Base-by-base conservation (phyloP, 1,284 basidiomycete species). In the Tranzscheliella williamsii region DNA sequence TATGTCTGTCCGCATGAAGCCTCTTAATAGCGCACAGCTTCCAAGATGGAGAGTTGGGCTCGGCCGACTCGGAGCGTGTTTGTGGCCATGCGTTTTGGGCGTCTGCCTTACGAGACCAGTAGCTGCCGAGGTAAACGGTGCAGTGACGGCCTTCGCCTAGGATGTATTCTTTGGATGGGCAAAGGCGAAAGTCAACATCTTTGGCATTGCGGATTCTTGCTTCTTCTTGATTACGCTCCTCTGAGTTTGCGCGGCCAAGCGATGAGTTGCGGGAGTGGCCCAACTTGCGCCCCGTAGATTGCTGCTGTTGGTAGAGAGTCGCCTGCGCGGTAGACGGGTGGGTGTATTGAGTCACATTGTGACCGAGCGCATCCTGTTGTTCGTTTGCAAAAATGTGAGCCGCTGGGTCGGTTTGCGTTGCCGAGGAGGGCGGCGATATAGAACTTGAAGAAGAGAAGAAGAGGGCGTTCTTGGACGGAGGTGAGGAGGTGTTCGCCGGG, bases 1-100 rank as follows among this genome's bases (percentile, higher is more conserved):
- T 65, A 30, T 72, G 66, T n/a, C 65, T 64, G 34, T 76, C 73
- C 2, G 70, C 57, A 35, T 76, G 70, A 2, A 74, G 51, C 8
- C 75, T 65, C 32, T 76, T 76, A 40, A 75, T 49, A n/a, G 75
- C 75, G 38, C 75, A 76, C 3, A 76, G 55, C 21, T 56, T 38
- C 73, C 73, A 76, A 8, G 47, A 22, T 9, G 38, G 7, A 1
- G 34, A 30, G 21, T 23, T n/a, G 2, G 16, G 8, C 17, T 5
- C 32, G 0, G 5, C 16, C n/a, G 42, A 30, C 8, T 42, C 41
- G 13, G 16, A 39, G 17, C 45, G 41, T 33, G 38, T 32, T 20
- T 43, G 56, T n/a, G n/a, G n/a, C n/a, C n/a, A n/a, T n/a, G n/a
- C n/a, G n/a, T n/a, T n/a, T 15, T 24, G 30, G n/a, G 9, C 15